Evolutionary conservation across 2,329 filamentous ascomycete species (phyloP), one percentile per base, ranked within the genome.

Genomic region (Alternaria ethzedia): DNA sequence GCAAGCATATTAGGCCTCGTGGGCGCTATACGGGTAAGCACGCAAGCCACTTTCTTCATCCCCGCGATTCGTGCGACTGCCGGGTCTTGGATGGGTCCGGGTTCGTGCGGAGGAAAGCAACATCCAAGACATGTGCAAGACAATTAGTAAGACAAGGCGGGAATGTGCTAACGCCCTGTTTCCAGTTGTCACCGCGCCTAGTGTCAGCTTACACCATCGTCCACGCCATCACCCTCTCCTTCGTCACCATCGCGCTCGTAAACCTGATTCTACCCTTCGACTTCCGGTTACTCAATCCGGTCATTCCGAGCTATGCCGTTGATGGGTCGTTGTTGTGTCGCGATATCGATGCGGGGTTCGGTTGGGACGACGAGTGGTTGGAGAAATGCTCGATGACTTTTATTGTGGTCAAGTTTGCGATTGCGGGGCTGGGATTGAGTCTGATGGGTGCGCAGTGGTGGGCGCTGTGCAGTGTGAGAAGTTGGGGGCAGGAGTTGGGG

Each of bases 21-120:
- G n/a, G 82, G 82, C 47, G 81, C 81, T 30, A 45, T 83, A n/a
- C 76, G 77, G 71, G 83, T 84, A 78, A 64, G 78, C 71, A 36
- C 2, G 15, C 46, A 54, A 32, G 32, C 30, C 12, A 21, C 36
- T 1, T 36, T 43, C 28, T 57, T 49, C 44, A 57, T 28, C 49
- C 41, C 51, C 45, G 52, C 47, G 20, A 23, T 43, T 43, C 26
- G 43, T 50, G 52, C 49, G 23, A 41, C 55, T 20, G 11, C 4
- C 15, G 10, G 12, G n/a, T 5, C 47, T 15, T 30, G 47, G 47
- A 6, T 50, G 28, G 30, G 13, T 41, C 20, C 30, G 49, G 49
- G 17, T 12, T 36, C 20, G 20, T 13, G 20, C 49, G 49, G 30
- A 52, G 28, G 36, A 17, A 41, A 41, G 36, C 36, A 17, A 17